A percentile compares a stretch with the other conserved stretches of the same genome.
phyloP scores from a whole-genome alignment of 164 flowering plant species.

The Nymphaea colorata region DNA sequence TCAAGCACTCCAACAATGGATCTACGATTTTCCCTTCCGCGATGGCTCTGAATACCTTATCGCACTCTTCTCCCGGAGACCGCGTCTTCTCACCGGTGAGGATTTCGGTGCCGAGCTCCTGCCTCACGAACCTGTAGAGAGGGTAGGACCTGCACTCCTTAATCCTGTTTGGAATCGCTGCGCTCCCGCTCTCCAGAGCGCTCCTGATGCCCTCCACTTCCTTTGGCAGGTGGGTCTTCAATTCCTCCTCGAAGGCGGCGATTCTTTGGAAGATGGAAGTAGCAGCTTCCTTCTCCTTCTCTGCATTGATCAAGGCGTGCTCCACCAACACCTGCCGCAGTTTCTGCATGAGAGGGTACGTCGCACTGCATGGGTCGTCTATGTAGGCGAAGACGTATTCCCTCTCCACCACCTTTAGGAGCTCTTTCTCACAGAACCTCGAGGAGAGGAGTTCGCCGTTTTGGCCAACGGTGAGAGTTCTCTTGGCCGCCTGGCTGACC shows the following conservation, averaged over 20 bases:
- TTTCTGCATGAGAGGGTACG: slow-evolving; percentile 45
- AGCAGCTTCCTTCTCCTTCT: slow-evolving; percentile 19
- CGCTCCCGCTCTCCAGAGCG: slow-evolving; percentile 21
- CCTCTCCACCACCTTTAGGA: slow-evolving; percentile 22
- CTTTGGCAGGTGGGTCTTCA: slow-evolving; percentile 35
- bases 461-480: neutral
- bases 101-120: slow-evolving; percentile 24
- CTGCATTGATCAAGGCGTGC: slow-evolving; percentile 31
- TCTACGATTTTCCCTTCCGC: slow-evolving; percentile 41
- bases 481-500: neutral
- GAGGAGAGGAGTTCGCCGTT: neutral
- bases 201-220: slow-evolving; percentile 26
- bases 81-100: slow-evolving; percentile 36
- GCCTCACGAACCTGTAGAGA: slow-evolving; percentile 43
- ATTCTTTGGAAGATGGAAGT: slow-evolving; percentile 44
- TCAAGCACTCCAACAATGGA: slow-evolving; percentile 36
- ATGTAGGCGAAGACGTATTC: slow-evolving; percentile 39
- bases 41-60: slow-evolving; percentile 40
- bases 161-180: slow-evolving; percentile 26
- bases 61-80: slow-evolving; percentile 48
- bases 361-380: slow-evolving; percentile 48
- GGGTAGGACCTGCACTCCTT: slow-evolving; percentile 51
- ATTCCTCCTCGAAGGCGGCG: slow-evolving; percentile 36
- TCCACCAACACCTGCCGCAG: slow-evolving; percentile 39
- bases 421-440: slow-evolving; percentile 31